A percentile compares a stretch with the other conserved stretches of the same genome.
phyloP scores from a whole-genome alignment of 345 rosid species.

The Theobroma cacao region DNA sequence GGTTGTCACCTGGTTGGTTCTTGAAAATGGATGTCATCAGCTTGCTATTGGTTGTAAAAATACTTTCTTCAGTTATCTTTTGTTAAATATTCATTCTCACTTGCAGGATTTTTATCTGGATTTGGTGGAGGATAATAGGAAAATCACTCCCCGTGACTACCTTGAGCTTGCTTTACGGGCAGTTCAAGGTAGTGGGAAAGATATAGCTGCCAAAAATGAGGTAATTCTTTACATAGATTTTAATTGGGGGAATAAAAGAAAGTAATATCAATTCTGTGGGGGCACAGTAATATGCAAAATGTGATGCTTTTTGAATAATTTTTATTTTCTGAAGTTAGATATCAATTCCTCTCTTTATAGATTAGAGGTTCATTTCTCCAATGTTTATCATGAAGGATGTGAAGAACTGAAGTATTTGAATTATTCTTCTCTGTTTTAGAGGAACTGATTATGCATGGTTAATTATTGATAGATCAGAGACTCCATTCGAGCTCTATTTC shows the following conservation, averaged over 20 bases:
- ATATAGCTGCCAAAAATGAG: conserved; percentile 91
- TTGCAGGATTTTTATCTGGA: conserved; percentile 92
- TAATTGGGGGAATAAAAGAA: conserved; percentile 2
- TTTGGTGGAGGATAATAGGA: conserved; percentile 75
- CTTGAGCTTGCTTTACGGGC: conserved; percentile 88
- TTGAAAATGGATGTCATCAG: conserved; percentile 1
- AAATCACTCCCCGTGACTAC: conserved; percentile 94
- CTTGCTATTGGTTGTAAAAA: neutral
- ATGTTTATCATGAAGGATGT: neutral
- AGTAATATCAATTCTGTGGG: neutral
- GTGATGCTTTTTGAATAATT: neutral
- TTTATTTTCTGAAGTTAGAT: neutral
- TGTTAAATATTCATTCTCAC: conserved; percentile 11
- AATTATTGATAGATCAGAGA: conserved; percentile 65
- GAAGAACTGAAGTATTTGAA: neutral
- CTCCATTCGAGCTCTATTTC: conserved; percentile 90
- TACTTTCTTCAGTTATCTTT: neutral
- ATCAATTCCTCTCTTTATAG: neutral
- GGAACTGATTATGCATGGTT: conserved; percentile 24
- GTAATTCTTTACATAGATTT: conserved; percentile 34
- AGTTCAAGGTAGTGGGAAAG: conserved; percentile 76
- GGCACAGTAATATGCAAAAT: neutral
- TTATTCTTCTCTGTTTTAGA: neutral
- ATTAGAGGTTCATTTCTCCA: neutral
- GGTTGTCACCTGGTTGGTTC: neutral